Evolutionary conservation across 2,329 filamentous ascomycete species (phyloP).

Genomic region (Fusarium heterosporum): DNA sequence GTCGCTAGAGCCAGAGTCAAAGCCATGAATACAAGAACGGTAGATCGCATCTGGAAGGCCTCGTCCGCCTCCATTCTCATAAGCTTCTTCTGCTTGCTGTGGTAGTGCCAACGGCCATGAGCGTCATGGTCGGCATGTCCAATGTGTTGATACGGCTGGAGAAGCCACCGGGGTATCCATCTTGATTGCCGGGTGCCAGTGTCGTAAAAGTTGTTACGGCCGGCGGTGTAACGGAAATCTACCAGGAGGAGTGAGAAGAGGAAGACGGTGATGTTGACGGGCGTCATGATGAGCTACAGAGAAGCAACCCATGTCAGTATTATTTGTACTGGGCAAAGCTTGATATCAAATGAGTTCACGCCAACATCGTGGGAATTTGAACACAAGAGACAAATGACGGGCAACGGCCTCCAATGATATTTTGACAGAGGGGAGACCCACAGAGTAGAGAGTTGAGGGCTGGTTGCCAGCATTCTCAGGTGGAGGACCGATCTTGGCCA

Average conservation of each 20-base stretch:
- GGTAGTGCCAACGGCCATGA: slow-evolving; percentile 59
- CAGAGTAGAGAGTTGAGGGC: slow-evolving; percentile 45
- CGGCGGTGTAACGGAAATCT: slow-evolving; percentile 66
- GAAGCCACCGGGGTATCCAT: slow-evolving; percentile 43
- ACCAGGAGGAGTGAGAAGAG: slow-evolving; percentile 73
- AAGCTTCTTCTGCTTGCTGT: slow-evolving; percentile 69
- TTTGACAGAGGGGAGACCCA: slow-evolving; percentile 25
- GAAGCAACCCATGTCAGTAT: slow-evolving; percentile 15
- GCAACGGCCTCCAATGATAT: slow-evolving; percentile 2
- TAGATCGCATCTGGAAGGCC: slow-evolving; percentile 69
- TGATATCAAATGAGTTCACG: neutral
- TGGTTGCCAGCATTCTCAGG: slow-evolving; percentile 27
- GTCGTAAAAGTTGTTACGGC: slow-evolving; percentile 56
- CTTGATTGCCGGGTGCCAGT: slow-evolving; percentile 48
- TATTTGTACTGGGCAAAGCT: neutral
- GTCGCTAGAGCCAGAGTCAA: slow-evolving; percentile 40
- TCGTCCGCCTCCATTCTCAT: slow-evolving; percentile 72
- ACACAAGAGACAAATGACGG: neutral
- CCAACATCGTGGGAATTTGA: slow-evolving; percentile 1
- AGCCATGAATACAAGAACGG: slow-evolving; percentile 64
- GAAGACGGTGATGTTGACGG: slow-evolving; percentile 73
- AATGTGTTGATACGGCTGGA: slow-evolving; percentile 55
- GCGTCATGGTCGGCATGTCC: slow-evolving; percentile 39
- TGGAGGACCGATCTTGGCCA: slow-evolving; percentile 21
- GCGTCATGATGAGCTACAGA: slow-evolving; percentile 66